Conservation (phyloP, 2,329 filamentous ascomycete species). For the Pseudogymnoascus sp. region DNA sequence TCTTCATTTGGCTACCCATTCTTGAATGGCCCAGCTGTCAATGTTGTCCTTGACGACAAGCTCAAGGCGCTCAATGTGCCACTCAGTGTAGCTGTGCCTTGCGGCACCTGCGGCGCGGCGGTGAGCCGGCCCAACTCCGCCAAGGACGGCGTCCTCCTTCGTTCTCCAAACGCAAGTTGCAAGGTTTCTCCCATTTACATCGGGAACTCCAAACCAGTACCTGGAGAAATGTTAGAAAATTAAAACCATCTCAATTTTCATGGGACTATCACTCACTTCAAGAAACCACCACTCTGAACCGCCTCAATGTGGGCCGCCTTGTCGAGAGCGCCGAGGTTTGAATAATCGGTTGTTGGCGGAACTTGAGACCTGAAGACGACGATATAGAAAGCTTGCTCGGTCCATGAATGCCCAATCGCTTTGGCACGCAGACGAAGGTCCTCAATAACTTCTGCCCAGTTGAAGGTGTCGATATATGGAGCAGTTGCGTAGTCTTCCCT, state of each 20-base stretch:
- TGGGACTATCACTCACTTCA: slow-evolving; percentile 51
- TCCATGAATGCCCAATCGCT: slow-evolving; percentile 48
- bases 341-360: slow-evolving; percentile 57
- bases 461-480: slow-evolving; percentile 67
- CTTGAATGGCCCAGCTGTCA: slow-evolving; percentile 54
- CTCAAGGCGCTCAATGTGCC: slow-evolving; percentile 63
- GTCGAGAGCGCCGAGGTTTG: slow-evolving; percentile 65
- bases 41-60: slow-evolving; percentile 62
- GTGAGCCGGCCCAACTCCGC: slow-evolving; percentile 53
- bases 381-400: slow-evolving; percentile 65
- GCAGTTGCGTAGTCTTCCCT: slow-evolving; percentile 70
- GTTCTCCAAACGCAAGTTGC: slow-evolving; percentile 70
- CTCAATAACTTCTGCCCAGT: slow-evolving; percentile 60
- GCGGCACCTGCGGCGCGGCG: slow-evolving; percentile 58
- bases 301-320: slow-evolving; percentile 75
- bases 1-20: slow-evolving; percentile 39
- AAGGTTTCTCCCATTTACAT: slow-evolving; percentile 65
- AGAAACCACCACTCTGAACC: slow-evolving; percentile 67
- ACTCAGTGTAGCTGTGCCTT: slow-evolving; percentile 57
- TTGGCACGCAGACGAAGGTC: slow-evolving; percentile 47
- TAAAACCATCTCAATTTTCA: not conserved
- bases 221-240: slow-evolving; percentile 29
- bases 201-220: slow-evolving; percentile 81
- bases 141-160: slow-evolving; percentile 50
- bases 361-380: slow-evolving; percentile 77